Percentiles rank a stretch among this genome's conserved stretches.
Evolutionary conservation across 1,139 yeast genomes (phyloP).

Genomic region (Trichomonascaceae sp.): DNA sequence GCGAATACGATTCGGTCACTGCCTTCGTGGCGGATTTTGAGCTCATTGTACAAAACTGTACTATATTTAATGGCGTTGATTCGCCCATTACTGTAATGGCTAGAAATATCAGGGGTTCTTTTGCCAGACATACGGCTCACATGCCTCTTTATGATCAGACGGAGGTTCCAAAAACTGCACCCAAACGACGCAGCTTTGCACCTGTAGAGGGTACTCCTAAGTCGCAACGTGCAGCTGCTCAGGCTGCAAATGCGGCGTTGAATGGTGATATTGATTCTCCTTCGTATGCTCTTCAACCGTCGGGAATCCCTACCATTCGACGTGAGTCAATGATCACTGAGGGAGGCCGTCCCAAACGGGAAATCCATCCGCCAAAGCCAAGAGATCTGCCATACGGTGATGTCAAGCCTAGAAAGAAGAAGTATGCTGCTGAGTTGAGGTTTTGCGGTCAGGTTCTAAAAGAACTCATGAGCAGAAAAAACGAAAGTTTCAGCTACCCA

Average conservation of each 20-base stretch:
- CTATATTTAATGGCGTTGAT: slow-evolving; percentile 75
- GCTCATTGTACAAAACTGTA: slow-evolving; percentile 77
- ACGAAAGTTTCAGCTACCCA: slow-evolving; percentile 80
- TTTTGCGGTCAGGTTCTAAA: slow-evolving; percentile 78
- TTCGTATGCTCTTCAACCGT: slow-evolving; percentile 35
- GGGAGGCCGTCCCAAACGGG: slow-evolving; percentile 84
- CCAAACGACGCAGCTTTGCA: slow-evolving; percentile 24
- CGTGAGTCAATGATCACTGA: slow-evolving; percentile 51
- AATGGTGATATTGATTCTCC: slow-evolving; percentile 20
- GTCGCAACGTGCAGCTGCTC: slow-evolving; percentile 24
- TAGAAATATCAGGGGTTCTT: slow-evolving; percentile 78
- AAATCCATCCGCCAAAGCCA: slow-evolving; percentile 93
- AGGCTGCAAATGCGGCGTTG: slow-evolving; percentile 13
- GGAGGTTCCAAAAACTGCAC: slow-evolving; percentile 32
- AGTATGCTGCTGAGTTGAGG: slow-evolving; percentile 81
- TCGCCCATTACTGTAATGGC: slow-evolving; percentile 89
- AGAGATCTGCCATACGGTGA: slow-evolving; percentile 85
- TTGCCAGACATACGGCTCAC: slow-evolving; percentile 87
- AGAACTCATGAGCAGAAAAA: slow-evolving; percentile 78
- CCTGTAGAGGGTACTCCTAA: slow-evolving; percentile 26
- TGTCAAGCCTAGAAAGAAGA: slow-evolving; percentile 80
- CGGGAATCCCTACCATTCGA: slow-evolving; percentile 53
- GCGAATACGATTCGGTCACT: slow-evolving; percentile 65
- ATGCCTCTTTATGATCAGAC: slow-evolving; percentile 78
- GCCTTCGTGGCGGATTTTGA: slow-evolving; percentile 76